These are phyloP conservation scores for Kwoniella shandongensis DNA, from an alignment of 768 basidiomycete species.

Conservation along the genomic window DNA sequence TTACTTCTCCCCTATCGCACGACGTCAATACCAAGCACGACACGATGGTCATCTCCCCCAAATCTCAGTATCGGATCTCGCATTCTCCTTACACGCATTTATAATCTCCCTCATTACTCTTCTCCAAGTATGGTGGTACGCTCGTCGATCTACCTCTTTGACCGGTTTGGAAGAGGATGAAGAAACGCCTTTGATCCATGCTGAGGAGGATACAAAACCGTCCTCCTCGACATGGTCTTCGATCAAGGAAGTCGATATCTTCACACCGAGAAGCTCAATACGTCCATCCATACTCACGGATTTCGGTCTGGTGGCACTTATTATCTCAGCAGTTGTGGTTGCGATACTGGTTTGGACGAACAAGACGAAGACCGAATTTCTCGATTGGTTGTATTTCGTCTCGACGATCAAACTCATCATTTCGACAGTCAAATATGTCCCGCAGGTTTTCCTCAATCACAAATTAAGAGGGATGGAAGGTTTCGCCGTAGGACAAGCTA, in stretches of 20 bases:
- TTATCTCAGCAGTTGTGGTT: conserved; percentile 33
- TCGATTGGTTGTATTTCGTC: conserved; percentile 51
- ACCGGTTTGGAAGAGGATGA: conserved; percentile 5
- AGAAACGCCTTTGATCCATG: conserved; percentile 6
- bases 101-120: conserved; percentile 48
- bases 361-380: conserved; percentile 28
- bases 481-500: conserved; percentile 42
- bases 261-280: not conserved
- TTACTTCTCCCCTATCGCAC: conserved; percentile 43
- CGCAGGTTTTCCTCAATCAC: conserved; percentile 55
- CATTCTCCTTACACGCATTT: conserved; percentile 55
- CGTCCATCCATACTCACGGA: conserved; percentile 25
- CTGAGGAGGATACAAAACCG: not conserved
- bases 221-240: not conserved
- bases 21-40: conserved; percentile 52
- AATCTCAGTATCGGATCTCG: conserved; percentile 54
- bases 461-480: conserved; percentile 50
- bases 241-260: not conserved
- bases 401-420: conserved; percentile 53
- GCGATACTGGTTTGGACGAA: conserved; percentile 33
- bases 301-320: conserved; percentile 34
- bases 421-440: conserved; percentile 55
- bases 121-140: conserved; percentile 52
- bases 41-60: conserved; percentile 54
- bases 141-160: conserved; percentile 15